Evolutionary conservation across 2,329 filamentous ascomycete species (phyloP), one percentile per base, ranked within the genome.

Genomic region (Trichoderma koningii): DNA sequence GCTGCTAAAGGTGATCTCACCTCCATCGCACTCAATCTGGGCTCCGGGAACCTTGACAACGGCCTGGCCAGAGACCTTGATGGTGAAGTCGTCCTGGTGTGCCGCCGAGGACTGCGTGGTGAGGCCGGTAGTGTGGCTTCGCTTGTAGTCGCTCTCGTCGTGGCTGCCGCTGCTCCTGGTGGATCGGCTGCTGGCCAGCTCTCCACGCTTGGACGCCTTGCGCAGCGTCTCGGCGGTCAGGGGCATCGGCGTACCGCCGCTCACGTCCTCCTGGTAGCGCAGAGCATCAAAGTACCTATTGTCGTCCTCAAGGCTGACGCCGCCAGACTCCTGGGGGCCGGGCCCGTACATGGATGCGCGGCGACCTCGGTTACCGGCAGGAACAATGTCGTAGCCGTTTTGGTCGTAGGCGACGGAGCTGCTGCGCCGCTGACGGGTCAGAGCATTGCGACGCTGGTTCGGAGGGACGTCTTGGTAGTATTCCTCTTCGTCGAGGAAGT

Each of bases 121-220:
- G 10, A 86, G 85, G 47, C 84, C 81, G 14, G 86, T 88, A 0
- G 86, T 86, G 30, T 84, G 84, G 62, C 85, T 88, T 68, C 84
- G 83, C 68, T 81, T 82, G 73, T 83, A 87, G 64, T 88, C 86
- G 74, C 86, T 88, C 65, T 88, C 86, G 69, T 88, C 87, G 50
- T 80, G 85, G 72, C 86, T 88, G 23, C 75, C 81, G 68, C 81
- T 87, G 78, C 83, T 87, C 68, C 82, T 82, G 60, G 81, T 87
- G 45, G 83, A 87, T 26, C 81, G 81, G 71, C 82, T 86, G 77
- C 81, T 85, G 23, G 77, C 75, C 7, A 77, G 80, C 66, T 78
- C 80, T 67, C 77, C 80, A 62, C 71, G 74, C 70, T 79, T 81
- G 68, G 75, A 80, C 30, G 79, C 83, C 71, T 80, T 84, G 68